Conservation (phyloP, 2,329 filamentous ascomycete genomes). For the Exophiala aquamarina region DNA sequence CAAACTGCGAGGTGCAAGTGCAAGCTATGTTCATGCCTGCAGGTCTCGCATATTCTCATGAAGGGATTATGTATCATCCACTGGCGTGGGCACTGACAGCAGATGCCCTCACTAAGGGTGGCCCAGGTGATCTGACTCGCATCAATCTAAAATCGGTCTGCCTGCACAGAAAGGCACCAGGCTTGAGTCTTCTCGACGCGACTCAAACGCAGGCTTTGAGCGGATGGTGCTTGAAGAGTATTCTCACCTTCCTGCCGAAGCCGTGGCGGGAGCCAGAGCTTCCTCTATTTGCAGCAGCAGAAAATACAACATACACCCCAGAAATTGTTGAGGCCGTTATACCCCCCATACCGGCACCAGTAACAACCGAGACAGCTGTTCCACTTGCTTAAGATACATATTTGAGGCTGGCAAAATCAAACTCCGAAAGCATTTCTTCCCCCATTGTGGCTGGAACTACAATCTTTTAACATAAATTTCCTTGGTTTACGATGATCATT, state of each 20-base stretch:
- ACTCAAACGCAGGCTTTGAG: conserved; percentile 9
- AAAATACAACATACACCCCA: conserved; percentile 2
- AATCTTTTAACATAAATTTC: too few relatives aligned
- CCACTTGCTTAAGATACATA: too few relatives aligned
- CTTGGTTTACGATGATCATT: too few relatives aligned
- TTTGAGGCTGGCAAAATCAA: too few relatives aligned
- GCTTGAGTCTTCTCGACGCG: conserved; percentile 9
- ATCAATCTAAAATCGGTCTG: conserved; percentile 45
- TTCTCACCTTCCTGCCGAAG: conserved; percentile 4
- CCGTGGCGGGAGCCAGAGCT: conserved; percentile 3
- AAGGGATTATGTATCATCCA: conserved; percentile 52
- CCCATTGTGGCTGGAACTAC: too few relatives aligned
- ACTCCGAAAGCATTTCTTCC: too few relatives aligned
- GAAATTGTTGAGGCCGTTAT: conserved; percentile 1
- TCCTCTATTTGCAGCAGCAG: conserved; percentile 6
- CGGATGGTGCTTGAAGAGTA: conserved; percentile 8
- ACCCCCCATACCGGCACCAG: too few relatives aligned
- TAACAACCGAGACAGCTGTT: too few relatives aligned
- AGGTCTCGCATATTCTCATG: conserved; percentile 51
- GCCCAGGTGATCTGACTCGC: conserved; percentile 42
- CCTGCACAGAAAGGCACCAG: conserved; percentile 21
- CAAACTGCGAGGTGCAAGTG: conserved; percentile 51
- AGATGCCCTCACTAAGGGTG: conserved; percentile 51
- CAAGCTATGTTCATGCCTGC: conserved; percentile 30
- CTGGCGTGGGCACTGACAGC: conserved; percentile 41